Evolutionary conservation across 1,284 basidiomycete genomes (phyloP), one percentile per base, ranked within the genome.

Genomic region (Trichosporon faecale): DNA sequence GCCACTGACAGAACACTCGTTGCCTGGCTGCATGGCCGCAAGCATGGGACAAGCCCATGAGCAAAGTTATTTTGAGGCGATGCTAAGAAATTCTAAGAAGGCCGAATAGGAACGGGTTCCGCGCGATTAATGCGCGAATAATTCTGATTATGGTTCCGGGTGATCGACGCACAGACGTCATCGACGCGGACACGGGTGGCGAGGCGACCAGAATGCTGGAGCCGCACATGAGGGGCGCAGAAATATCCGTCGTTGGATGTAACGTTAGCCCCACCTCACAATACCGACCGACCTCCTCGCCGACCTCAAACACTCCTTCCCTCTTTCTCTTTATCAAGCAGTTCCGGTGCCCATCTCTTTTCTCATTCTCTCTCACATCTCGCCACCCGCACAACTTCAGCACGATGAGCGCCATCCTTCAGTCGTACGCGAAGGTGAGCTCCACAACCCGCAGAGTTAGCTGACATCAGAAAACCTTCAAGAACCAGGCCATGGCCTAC

Each of bases 401-500:
- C 57, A 61, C 18, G 16, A 61, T 61, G 57, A 61, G 57, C 27
- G 64, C 25, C 16, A 44, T 65, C 23, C 64, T 44, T 9, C 33
- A 64, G 37, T 35, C 18, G 21, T 64, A 64, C 37, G 63, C 68
- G 44, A 44, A 65, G 57, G 68, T 69, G 55, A 21, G 65, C 63
- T n/a, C 4, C 18, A 4, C 14, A 7, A 57, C 21, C 16, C 25
- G 18, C 3, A 6, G 21, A 27, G n/a, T 7, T 12, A 1, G 40
- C 68, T 64, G 40, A 65, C 67, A 14, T 12, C 68, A 72, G 72
- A 72, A 72, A 46, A 68, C 68, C 61, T 23, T 68, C 35, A 37
- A 29, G 7, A 31, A 29, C 18, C 37, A 57, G 14, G 66, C 64
- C 11, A 68, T 66, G 70, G 84, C 88, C 52, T 92, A 92, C 81